phyloP scores from a whole-genome alignment of 2,329 filamentous ascomycete genomes.

The Aureobasidium pullulans region DNA sequence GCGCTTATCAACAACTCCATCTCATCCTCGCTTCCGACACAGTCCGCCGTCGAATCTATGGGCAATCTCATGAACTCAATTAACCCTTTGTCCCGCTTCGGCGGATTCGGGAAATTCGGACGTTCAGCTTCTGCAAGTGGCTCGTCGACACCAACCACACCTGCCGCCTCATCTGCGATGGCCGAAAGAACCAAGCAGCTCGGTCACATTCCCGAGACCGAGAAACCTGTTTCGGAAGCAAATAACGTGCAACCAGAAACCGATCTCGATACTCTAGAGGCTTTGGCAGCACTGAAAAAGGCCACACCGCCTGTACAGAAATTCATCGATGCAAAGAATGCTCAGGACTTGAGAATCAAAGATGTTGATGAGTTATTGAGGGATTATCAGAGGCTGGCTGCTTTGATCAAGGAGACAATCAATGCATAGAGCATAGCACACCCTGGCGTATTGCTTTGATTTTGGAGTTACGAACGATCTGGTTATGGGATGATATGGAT shows the following conservation, averaged over 20 bases:
- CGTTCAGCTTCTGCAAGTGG: slow-evolving; percentile 22
- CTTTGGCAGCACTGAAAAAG: slow-evolving; percentile 38
- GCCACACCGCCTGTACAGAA: slow-evolving; percentile 39
- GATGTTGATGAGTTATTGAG: slow-evolving; percentile 40
- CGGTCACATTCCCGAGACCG: slow-evolving; percentile 21
- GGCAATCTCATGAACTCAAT: slow-evolving; percentile 27
- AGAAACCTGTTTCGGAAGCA: slow-evolving; percentile 10
- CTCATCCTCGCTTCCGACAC: slow-evolving; percentile 13
- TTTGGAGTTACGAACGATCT: no score
- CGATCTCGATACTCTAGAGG: slow-evolving; percentile 34
- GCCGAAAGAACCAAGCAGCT: slow-evolving; percentile 39
- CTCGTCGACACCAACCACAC: slow-evolving; percentile 18
- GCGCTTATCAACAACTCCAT: background rate
- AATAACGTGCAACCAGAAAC: slow-evolving; percentile 15
- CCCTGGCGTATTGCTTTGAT: no score
- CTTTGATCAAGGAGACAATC: slow-evolving; percentile 36
- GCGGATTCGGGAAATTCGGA: slow-evolving; percentile 28
- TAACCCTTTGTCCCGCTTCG: slow-evolving; percentile 31
- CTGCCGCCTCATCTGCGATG: slow-evolving; percentile 37
- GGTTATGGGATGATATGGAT: no score
- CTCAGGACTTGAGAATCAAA: slow-evolving; percentile 38
- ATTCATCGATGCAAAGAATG: slow-evolving; percentile 40
- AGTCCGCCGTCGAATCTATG: slow-evolving; percentile 20
- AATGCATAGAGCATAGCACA: background rate
- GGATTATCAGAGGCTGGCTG: slow-evolving; percentile 35